Percentiles rank a stretch among this genome's conserved stretches.
These are phyloP conservation scores for Ustilago loliicola DNA, from an alignment of 1,284 basidiomycete genomes.

Conservation along the genomic window DNA sequence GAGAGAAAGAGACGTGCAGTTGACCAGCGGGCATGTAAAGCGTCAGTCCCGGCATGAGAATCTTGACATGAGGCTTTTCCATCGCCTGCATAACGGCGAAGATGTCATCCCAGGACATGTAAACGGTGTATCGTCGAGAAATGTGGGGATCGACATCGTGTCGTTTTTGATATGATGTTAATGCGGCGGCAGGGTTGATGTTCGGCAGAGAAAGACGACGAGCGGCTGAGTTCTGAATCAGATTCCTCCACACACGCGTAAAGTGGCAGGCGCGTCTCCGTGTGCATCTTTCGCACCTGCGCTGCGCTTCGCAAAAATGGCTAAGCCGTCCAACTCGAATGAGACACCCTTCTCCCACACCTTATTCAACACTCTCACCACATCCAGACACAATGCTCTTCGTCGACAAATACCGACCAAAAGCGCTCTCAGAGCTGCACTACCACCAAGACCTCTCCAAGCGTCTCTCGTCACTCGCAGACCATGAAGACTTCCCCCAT, in stretches of 20 bases:
- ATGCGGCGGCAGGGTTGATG: neutral
- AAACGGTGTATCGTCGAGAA: neutral
- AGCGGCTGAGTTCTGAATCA: neutral
- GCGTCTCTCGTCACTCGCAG: constrained; percentile 80
- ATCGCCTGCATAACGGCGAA: neutral
- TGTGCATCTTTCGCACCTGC: constrained; percentile 5
- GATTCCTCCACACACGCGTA: constrained; percentile 8
- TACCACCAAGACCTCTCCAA: constrained; percentile 87
- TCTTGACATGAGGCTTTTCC: neutral
- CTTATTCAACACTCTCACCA: neutral
- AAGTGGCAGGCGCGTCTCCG: constrained; percentile 6
- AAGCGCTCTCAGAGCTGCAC: constrained; percentile 84
- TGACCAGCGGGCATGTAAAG: constrained; percentile 1
- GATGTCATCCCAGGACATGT: neutral
- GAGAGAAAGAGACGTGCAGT: constrained; percentile 6
- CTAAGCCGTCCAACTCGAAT: constrained; percentile 2
- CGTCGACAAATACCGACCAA: constrained; percentile 82
- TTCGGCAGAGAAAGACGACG: neutral
- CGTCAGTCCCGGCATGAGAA: neutral
- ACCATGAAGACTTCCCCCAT: constrained; percentile 86
- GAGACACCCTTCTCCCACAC: neutral
- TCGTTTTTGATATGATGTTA: constrained; percentile 5
- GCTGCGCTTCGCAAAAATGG: neutral
- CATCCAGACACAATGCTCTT: constrained; percentile 59
- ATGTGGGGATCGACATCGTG: neutral